Evolutionary conservation across 768 basidiomycete genomes (phyloP), one percentile per base, ranked within the genome.

Genomic region (Suillus alpinus): DNA sequence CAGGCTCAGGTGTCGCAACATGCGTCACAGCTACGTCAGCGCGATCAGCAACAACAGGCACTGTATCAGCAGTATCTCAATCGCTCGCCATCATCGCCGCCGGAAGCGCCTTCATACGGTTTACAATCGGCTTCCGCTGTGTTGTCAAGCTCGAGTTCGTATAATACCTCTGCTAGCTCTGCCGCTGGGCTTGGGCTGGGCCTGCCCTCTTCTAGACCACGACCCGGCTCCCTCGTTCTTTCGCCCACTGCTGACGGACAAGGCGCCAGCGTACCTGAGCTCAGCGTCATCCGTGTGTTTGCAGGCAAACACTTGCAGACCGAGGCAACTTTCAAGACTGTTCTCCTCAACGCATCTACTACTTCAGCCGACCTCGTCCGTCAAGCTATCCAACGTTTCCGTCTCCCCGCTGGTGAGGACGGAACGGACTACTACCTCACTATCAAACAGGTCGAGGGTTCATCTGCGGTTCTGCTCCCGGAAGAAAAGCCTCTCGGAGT

Each of bases 241-340:
- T 82, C 87, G 3, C 80, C 85, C 13, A 75, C 82, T 40, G 72
- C 84, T 29, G 86, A 90, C 67, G 86, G 82, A 7, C 83, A 86
- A 59, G 85, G 85, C 2, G 76, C 82, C 0, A 79, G 79, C 7
- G 84, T 91, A 4, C 92, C 91, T 0, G 88, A 95, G 58, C 83
- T 99, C 59, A 97, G 90, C 67, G 97, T 99, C 63, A 88, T 99
- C 56, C 91, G 97, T 29, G 87, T 99, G 41, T 99, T 99, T 69
- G 95, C 96, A 0, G 97, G 96, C 32, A 86, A 89, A 65, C 83
- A 92, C 65, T 71, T 98, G 64, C 88, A 94, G 71, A 93, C 94
- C 0, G 95, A 98, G 67, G 94, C 95, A 2, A 97, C 96, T 6
- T 99, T 99, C 83, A 98, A 98, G 79, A 98, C 97, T 6, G 97